Conservation (phyloP, 805 yeast species). For the Wickerhamomyces strasburgensis region DNA sequence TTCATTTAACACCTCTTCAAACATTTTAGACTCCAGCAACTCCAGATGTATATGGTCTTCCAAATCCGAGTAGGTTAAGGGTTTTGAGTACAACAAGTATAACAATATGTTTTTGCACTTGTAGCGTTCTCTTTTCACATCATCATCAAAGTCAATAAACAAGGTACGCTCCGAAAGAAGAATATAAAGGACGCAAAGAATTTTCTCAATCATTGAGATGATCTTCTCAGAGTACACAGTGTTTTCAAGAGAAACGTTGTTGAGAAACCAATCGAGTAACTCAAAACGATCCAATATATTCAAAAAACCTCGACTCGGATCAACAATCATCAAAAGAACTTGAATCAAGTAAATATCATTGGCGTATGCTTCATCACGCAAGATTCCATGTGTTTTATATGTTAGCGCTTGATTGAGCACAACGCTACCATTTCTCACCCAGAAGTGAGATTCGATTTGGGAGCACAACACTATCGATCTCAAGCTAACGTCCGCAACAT, state of each 20-base stretch:
- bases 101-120: constrained; percentile 39
- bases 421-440: constrained; percentile 70
- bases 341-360: constrained; percentile 77
- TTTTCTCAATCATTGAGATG: constrained; percentile 70
- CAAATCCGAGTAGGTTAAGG: constrained; percentile 50
- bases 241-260: constrained; percentile 28
- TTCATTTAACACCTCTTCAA: constrained; percentile 58
- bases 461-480: constrained; percentile 56
- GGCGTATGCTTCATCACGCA: constrained; percentile 44
- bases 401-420: constrained; percentile 46
- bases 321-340: constrained; percentile 43
- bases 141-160: constrained; percentile 39
- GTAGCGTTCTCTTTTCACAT: constrained; percentile 25
- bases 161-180: constrained; percentile 65
- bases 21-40: constrained; percentile 39
- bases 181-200: constrained; percentile 64
- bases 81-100: constrained; percentile 46
- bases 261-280: constrained; percentile 43
- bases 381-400: constrained; percentile 35
- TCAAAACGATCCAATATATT: constrained; percentile 56
- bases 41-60: constrained; percentile 33
- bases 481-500: constrained; percentile 51
- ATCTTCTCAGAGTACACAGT: constrained; percentile 47
- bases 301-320: constrained; percentile 54
- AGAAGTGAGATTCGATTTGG: constrained; percentile 59